Conservation (phyloP, 225 moss, liverwort and hornwort genomes). For the Marchantia paleacea region DNA sequence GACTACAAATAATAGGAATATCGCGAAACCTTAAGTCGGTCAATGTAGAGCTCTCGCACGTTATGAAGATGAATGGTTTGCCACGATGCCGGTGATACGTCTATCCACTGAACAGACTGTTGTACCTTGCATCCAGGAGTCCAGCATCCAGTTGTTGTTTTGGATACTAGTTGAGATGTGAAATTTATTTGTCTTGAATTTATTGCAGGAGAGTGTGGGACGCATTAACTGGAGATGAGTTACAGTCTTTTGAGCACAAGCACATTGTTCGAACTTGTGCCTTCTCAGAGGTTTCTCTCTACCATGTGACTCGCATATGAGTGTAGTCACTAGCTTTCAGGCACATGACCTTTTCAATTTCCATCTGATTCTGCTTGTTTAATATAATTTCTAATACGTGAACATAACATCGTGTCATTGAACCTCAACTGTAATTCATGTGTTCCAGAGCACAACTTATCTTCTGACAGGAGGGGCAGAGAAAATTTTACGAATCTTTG, state of each 20-base stretch:
- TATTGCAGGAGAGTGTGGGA: conserved; percentile 96
- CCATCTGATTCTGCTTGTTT: background rate
- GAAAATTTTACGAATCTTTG: conserved; percentile 92
- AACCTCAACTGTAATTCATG: background rate
- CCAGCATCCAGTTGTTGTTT: too few species aligned
- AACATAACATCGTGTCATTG: background rate
- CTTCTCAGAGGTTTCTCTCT: conserved; percentile 80
- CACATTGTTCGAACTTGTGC: conserved; percentile 99
- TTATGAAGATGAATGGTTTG: too few species aligned
- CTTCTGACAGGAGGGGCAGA: conserved; percentile 96
- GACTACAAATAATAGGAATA: too few species aligned
- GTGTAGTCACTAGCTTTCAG: background rate
- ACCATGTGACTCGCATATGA: background rate
- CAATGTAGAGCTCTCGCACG: too few species aligned
- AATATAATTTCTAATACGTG: background rate
- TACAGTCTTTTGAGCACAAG: conserved; percentile 92
- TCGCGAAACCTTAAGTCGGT: too few species aligned
- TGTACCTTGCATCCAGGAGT: too few species aligned
- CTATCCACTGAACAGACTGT: too few species aligned
- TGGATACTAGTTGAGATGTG: background rate
- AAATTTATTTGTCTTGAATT: background rate
- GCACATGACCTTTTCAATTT: background rate
- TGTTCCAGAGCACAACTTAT: conserved; percentile 75
- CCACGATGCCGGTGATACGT: too few species aligned
- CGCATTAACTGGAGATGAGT: conserved; percentile 94